Base-by-base conservation (phyloP, 306 rosid genomes). In the Vicia faba region DNA sequence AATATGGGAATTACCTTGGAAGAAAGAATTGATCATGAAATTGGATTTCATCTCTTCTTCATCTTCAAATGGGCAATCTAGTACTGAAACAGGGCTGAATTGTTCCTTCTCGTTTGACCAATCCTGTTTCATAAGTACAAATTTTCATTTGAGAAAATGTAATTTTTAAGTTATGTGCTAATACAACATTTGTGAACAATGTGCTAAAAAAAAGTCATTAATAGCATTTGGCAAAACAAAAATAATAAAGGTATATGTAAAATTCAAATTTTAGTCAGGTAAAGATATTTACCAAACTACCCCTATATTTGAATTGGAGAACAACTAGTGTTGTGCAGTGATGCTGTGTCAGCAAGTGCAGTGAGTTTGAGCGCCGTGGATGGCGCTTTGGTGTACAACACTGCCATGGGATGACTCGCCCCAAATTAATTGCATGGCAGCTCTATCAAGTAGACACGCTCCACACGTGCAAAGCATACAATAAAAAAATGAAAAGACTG, bases 31-130 rank as follows among this genome's bases (percentile, higher is more conserved):
- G 23, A 35, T 66, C 14, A 48, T 48, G 62, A 68, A 79, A 36
- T 80, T 78, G 18, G 86, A 75, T 60, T 45, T 46, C 0, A 63
- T 43, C 3, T 76, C 84, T 60, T 87, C 84, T 56, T 92, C 98
- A 10, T 92, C 93, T 72, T 85, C 78, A 56, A 89, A 88, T 8
- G 91, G 91, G 58, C 89, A 80, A 49, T 88, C 89, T 64, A 89
- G 79, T 55, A 86, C 82, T 0, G 99, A 93, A 11, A 86, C 83
- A 9, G 99, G 99, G 76, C 99, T 93, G 13, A 82, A 79, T 45
- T 90, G 99, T 60, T 86, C 90, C 64, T 93, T 89, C 68, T 77
- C 89, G 12, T 70, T 84, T 26, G 60, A 6, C 91, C 87, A 88
- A 31, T 82, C 85, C 98, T 93, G 84, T 23, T 48, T 65, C 29